Evolutionary conservation across 208 protist species (phyloP).

Genomic region (Novymonas esmeraldas): DNA sequence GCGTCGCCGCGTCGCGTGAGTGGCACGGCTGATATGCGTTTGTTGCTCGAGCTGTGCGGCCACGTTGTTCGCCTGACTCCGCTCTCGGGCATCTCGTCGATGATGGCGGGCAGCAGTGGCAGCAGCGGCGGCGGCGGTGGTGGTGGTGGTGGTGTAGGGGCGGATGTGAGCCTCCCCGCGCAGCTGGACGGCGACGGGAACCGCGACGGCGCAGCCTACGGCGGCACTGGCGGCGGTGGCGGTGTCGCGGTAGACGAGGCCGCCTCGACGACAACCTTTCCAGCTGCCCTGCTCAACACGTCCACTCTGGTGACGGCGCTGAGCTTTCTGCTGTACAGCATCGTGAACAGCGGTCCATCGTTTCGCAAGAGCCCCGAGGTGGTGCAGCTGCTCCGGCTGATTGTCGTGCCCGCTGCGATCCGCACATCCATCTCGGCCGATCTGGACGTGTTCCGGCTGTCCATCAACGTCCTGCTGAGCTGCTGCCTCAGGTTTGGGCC

Average conservation of each 20-base stretch:
- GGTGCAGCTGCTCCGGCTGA: slow-evolving; percentile 72
- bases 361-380: slow-evolving; percentile 81
- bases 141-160: no score
- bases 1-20: slow-evolving; percentile 8
- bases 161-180: neutral
- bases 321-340: slow-evolving; percentile 67
- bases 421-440: slow-evolving; percentile 84
- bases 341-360: slow-evolving; percentile 87
- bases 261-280: slow-evolving; percentile 7
- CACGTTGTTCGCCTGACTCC: slow-evolving; percentile 26
- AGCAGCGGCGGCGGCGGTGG: no score
- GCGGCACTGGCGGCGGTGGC: slow-evolving; percentile 1
- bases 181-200: neutral
- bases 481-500: slow-evolving; percentile 90
- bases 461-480: slow-evolving; percentile 89
- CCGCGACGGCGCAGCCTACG: neutral
- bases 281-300: slow-evolving; percentile 21
- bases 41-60: slow-evolving; percentile 35
- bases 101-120: neutral
- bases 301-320: slow-evolving; percentile 48
- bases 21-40: slow-evolving; percentile 25
- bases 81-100: slow-evolving; percentile 22
- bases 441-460: slow-evolving; percentile 90
- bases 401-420: slow-evolving; percentile 85
- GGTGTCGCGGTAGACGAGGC: slow-evolving; percentile 7